These are phyloP conservation scores for Amaranthus hypochondriacus DNA, from an alignment of 148 eudicot genomes.

Conservation along the genomic window DNA sequence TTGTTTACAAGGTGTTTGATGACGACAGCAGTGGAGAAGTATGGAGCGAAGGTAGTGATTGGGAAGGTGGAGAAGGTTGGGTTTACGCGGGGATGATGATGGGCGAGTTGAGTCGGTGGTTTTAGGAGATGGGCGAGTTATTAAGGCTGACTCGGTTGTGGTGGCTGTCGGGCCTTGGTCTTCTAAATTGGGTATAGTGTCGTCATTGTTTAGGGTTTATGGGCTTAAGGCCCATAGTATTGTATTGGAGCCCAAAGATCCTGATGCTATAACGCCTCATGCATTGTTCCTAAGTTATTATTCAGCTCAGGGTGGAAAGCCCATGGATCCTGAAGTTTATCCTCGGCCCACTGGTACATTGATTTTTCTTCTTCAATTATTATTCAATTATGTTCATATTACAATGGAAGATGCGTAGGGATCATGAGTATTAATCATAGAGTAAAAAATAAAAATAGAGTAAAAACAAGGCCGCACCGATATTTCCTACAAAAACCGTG, in stretches of 20 bases:
- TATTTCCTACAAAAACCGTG: too few relatives aligned
- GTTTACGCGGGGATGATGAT: slow-evolving; percentile 28
- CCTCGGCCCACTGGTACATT: slow-evolving; percentile 81
- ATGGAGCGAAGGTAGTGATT: slow-evolving; percentile 62
- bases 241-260: slow-evolving; percentile 65
- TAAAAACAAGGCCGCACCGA: too few relatives aligned
- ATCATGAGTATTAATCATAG: too few relatives aligned
- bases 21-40: slow-evolving; percentile 54
- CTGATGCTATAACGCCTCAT: slow-evolving; percentile 53
- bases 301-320: slow-evolving; percentile 44
- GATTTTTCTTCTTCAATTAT: not conserved
- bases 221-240: slow-evolving; percentile 87
- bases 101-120: slow-evolving; percentile 44
- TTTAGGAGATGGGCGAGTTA: slow-evolving; percentile 47
- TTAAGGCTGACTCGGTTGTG: slow-evolving; percentile 66
- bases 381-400: not conserved
- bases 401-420: too few relatives aligned
- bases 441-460: too few relatives aligned
- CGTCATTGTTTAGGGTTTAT: slow-evolving; percentile 55
- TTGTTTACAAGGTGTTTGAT: slow-evolving; percentile 57
- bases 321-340: slow-evolving; percentile 79
- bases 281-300: slow-evolving; percentile 64
- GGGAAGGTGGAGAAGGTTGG: slow-evolving; percentile 57
- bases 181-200: slow-evolving; percentile 37
- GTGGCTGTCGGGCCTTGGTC: slow-evolving; percentile 92